Conservation (phyloP, 768 basidiomycete genomes). For the Mycena vitilis region DNA sequence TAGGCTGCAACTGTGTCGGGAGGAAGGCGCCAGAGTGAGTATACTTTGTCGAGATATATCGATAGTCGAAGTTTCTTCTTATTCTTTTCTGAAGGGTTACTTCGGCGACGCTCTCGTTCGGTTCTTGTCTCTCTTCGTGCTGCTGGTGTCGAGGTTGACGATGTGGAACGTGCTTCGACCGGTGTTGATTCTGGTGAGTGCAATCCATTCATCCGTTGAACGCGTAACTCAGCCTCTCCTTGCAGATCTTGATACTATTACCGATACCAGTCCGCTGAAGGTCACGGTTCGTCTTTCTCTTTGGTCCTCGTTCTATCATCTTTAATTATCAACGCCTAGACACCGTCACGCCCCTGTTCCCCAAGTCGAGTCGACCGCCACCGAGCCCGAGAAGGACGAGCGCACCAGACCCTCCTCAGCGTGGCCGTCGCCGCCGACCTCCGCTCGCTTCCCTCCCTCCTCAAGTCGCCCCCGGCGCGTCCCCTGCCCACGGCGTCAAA, state of each 20-base stretch:
- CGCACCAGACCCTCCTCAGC: slow-evolving; percentile 1
- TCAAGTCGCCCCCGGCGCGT: slow-evolving; percentile 7
- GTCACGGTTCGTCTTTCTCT: neutral
- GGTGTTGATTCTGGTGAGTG: neutral
- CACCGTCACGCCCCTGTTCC: no score
- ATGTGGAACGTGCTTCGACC: neutral
- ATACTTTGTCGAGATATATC: no score
- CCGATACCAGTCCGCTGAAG: neutral
- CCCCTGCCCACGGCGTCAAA: neutral
- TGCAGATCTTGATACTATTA: neutral
- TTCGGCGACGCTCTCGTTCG: slow-evolving; percentile 12
- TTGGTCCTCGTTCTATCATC: neutral
- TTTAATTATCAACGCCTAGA: no score
- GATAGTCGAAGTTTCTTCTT: no score
- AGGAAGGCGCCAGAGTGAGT: no score
- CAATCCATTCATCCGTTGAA: neutral
- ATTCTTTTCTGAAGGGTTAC: no score
- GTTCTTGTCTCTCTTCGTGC: neutral
- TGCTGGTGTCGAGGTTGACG: neutral
- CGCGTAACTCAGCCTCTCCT: neutral
- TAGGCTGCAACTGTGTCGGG: no score
- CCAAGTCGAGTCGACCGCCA: neutral
- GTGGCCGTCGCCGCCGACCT: slow-evolving; percentile 1
- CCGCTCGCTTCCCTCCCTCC: slow-evolving; percentile 19
- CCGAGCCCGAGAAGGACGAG: neutral